A percentile compares a stretch with the other conserved stretches of the same genome.
These are phyloP conservation scores for Asterophora lycoperdoides DNA, from an alignment of 768 basidiomycete genomes.

Conservation along the genomic window DNA sequence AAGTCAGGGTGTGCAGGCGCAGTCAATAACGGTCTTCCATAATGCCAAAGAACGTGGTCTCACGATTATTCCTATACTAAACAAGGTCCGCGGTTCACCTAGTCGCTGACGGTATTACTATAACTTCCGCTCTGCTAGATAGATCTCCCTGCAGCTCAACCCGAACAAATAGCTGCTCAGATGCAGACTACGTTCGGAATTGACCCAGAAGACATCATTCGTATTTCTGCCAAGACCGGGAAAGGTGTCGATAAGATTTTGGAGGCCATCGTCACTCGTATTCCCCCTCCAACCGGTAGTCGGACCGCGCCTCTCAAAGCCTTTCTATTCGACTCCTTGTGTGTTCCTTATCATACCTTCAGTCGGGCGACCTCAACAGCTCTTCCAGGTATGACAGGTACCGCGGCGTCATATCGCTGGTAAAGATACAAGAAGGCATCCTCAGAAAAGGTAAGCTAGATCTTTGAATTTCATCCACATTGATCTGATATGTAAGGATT, in stretches of 20 bases:
- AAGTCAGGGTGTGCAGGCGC: slow-evolving; percentile 97
- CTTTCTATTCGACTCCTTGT: slow-evolving; percentile 92
- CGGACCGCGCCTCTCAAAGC: slow-evolving; percentile 63
- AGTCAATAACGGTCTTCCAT: slow-evolving; percentile 93
- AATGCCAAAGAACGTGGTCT: slow-evolving; percentile 78
- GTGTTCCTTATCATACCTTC: slow-evolving; percentile 21
- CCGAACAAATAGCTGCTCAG: slow-evolving; percentile 74
- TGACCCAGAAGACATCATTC: slow-evolving; percentile 66
- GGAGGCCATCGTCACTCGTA: slow-evolving; percentile 72
- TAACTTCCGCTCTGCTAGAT: slow-evolving; percentile 47
- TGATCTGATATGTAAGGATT: not conserved
- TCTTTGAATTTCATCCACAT: not conserved
- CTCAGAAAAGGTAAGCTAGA: slow-evolving; percentile 66
- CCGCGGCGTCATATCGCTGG: slow-evolving; percentile 90
- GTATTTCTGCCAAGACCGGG: slow-evolving; percentile 92
- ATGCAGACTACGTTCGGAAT: slow-evolving; percentile 82
- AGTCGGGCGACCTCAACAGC: slow-evolving; percentile 1
- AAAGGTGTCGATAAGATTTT: slow-evolving; percentile 75
- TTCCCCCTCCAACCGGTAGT: slow-evolving; percentile 73
- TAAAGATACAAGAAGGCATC: slow-evolving; percentile 76
- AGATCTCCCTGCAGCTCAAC: slow-evolving; percentile 87
- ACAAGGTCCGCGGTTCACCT: slow-evolving; percentile 57
- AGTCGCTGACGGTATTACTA: slow-evolving; percentile 5
- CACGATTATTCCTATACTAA: slow-evolving; percentile 85
- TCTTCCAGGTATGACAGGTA: slow-evolving; percentile 82